phyloP scores from a whole-genome alignment of 2,329 filamentous ascomycete species.

The Fragosphaeria purpurea region DNA sequence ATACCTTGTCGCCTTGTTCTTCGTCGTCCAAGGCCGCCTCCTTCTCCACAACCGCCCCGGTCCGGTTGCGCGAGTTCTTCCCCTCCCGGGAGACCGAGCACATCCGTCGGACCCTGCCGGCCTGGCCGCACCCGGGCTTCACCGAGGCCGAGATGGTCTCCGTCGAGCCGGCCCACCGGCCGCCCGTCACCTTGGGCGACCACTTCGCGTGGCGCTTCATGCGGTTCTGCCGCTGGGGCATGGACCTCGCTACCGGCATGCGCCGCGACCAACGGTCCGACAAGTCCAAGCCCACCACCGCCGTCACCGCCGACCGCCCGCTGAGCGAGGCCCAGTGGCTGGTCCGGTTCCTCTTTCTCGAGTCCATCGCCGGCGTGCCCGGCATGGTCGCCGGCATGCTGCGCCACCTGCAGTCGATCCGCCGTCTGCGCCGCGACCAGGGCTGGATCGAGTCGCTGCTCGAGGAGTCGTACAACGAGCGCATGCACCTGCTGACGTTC shows the following conservation, averaged over 20 bases:
- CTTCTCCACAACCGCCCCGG: constrained; percentile 40
- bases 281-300: constrained; percentile 45
- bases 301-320: constrained; percentile 43
- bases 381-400: constrained; percentile 97
- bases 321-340: constrained; percentile 83
- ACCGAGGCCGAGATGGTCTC: constrained; percentile 68
- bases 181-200: constrained; percentile 64
- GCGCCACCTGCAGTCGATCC: constrained; percentile 73
- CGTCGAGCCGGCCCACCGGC: constrained; percentile 67
- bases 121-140: constrained; percentile 65
- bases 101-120: constrained; percentile 52
- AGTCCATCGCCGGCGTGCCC: constrained; percentile 88
- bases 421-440: constrained; percentile 83
- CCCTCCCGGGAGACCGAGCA: constrained; percentile 49
- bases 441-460: constrained; percentile 93
- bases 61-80: constrained; percentile 49
- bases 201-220: constrained; percentile 69
- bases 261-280: constrained; percentile 60
- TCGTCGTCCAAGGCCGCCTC: constrained; percentile 15
- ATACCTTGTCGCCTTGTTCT: background rate
- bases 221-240: constrained; percentile 63
- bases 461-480: constrained; percentile 84
- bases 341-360: constrained; percentile 82
- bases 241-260: constrained; percentile 71
- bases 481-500: constrained; percentile 84